Percentiles rank a stretch among this genome's conserved stretches.
Evolutionary conservation across 352 stramenopile species (phyloP).

Genomic region (Pseudoperonospora humuli): DNA sequence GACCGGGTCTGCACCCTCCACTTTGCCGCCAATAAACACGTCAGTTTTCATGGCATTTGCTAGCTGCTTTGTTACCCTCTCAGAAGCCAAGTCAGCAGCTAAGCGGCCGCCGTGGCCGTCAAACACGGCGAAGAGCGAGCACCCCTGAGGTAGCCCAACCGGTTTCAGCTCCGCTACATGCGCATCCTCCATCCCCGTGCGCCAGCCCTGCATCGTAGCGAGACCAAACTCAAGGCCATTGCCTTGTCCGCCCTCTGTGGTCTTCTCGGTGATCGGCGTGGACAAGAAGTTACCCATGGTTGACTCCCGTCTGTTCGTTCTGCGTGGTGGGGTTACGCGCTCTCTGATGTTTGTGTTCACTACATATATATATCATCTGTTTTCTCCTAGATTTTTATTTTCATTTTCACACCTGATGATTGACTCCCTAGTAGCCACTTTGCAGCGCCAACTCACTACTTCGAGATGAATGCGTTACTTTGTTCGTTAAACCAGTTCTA

Average conservation of each 20-base stretch:
- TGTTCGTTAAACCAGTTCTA: no score
- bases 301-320: no score
- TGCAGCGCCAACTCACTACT: no score
- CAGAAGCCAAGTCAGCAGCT: conserved; percentile 41
- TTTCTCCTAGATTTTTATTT: no score
- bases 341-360: no score
- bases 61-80: conserved; percentile 35
- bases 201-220: conserved; percentile 78
- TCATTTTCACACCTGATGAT: no score
- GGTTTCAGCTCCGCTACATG: conserved; percentile 54
- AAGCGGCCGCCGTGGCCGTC: conserved; percentile 69
- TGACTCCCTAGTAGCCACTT: no score
- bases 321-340: no score
- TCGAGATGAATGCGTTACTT: no score
- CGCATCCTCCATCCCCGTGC: conserved; percentile 77
- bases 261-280: conserved; percentile 71
- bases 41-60: conserved; percentile 25
- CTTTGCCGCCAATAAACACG: conserved; percentile 28
- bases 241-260: conserved; percentile 39
- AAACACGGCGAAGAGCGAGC: conserved; percentile 72
- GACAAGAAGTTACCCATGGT: no score
- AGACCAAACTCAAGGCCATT: conserved; percentile 58
- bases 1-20: conserved; percentile 29
- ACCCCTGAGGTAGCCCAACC: conserved; percentile 30
- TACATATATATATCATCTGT: no score